A percentile compares a stretch with the other conserved stretches of the same genome.
Evolutionary conservation across 2,329 filamentous ascomycete species (phyloP).

Genomic region (Talaromyces sp.): DNA sequence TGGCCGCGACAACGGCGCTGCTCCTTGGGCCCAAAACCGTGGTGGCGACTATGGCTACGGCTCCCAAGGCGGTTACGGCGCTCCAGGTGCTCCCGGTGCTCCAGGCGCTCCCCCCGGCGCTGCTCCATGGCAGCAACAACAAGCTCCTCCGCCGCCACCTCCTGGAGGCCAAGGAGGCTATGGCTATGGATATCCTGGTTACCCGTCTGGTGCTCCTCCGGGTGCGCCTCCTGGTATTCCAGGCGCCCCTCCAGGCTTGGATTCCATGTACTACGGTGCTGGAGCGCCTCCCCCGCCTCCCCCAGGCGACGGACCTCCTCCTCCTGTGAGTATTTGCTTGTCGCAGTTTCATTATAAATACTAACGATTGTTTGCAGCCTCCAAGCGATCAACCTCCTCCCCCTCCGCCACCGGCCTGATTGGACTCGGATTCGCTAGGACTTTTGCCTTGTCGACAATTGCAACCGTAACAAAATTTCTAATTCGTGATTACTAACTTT

Average conservation of each 20-base stretch:
- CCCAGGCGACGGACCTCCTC: slow-evolving; percentile 37
- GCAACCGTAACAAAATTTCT: neutral
- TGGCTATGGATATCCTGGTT: slow-evolving; percentile 53
- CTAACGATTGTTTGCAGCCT: slow-evolving; percentile 24
- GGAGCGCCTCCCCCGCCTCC: slow-evolving; percentile 36
- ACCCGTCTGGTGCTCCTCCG: slow-evolving; percentile 38
- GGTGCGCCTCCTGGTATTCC: slow-evolving; percentile 36
- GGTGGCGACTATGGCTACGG: slow-evolving; percentile 41
- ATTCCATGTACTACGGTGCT: slow-evolving; percentile 34
- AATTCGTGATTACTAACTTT: slow-evolving; percentile 9
- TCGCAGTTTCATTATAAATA: slow-evolving; percentile 13
- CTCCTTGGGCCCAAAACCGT: slow-evolving; percentile 38
- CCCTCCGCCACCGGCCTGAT: slow-evolving; percentile 49
- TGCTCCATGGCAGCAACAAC: slow-evolving; percentile 61
- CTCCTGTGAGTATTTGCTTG: slow-evolving; percentile 29
- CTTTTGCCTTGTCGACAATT: neutral
- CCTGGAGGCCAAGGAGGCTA: slow-evolving; percentile 44
- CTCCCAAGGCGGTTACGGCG: slow-evolving; percentile 31
- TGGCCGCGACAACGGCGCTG: slow-evolving; percentile 36
- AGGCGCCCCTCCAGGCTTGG: slow-evolving; percentile 38
- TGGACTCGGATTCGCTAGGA: neutral
- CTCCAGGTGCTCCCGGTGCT: slow-evolving; percentile 19
- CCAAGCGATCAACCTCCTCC: slow-evolving; percentile 58
- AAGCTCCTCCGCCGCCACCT: slow-evolving; percentile 38
- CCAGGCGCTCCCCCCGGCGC: slow-evolving; percentile 38